Percentiles rank a stretch among this genome's conserved stretches.
Conservation (phyloP, 2,329 filamentous ascomycete species). For the Ceratocystis alfenasii region DNA sequence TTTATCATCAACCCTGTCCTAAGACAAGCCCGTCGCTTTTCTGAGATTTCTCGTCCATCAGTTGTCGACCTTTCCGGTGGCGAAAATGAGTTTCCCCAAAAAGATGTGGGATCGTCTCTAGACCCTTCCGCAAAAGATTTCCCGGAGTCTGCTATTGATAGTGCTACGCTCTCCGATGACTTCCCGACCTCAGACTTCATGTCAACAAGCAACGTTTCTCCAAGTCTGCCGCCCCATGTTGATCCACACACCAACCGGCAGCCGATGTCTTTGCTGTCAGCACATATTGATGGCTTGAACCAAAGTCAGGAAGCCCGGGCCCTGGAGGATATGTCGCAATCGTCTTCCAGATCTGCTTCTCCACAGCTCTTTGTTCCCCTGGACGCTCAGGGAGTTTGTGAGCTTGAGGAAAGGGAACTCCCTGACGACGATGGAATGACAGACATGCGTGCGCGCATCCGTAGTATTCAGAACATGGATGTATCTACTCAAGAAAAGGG, state of each 20-base stretch:
- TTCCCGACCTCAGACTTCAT: background rate
- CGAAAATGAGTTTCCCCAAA: constrained; percentile 28
- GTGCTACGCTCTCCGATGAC: background rate
- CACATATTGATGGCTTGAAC: background rate
- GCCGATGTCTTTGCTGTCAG: background rate
- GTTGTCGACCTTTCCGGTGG: constrained; percentile 30
- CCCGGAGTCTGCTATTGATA: background rate
- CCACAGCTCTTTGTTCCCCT: background rate
- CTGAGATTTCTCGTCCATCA: constrained; percentile 35
- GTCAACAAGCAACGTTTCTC: background rate
- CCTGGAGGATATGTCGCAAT: background rate
- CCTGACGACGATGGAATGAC: constrained; percentile 74
- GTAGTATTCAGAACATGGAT: constrained; percentile 52
- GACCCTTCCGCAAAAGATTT: constrained; percentile 8
- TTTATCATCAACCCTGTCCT: constrained; percentile 55
- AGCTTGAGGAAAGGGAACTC: constrained; percentile 14
- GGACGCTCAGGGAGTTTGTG: background rate
- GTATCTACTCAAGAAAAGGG: constrained; percentile 54
- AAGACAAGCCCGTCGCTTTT: constrained; percentile 53
- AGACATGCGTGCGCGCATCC: constrained; percentile 52
- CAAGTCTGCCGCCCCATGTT: background rate
- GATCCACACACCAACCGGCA: background rate
- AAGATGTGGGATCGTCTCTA: constrained; percentile 23
- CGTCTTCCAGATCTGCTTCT: constrained; percentile 7
- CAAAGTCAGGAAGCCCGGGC: background rate